phyloP scores from a whole-genome alignment of 2,329 filamentous ascomycete genomes.

The Claviceps spartinae region DNA sequence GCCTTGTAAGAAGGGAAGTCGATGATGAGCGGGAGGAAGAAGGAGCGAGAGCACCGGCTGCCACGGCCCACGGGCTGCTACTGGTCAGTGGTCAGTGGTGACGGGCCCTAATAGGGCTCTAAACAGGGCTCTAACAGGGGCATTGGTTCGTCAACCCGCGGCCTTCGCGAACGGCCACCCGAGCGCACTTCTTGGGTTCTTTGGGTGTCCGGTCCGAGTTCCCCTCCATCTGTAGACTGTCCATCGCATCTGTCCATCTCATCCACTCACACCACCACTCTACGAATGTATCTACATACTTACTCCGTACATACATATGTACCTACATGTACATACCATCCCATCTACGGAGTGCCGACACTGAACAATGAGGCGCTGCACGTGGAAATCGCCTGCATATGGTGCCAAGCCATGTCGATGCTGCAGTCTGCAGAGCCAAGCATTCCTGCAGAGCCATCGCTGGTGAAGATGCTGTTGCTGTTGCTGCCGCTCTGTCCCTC shows the following conservation, averaged over 20 bases:
- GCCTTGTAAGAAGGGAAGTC: constrained; percentile 1
- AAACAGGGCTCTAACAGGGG: too few species aligned
- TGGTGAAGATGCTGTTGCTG: background rate
- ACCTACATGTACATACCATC: background rate
- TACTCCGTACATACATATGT: too few species aligned
- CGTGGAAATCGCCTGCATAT: background rate
- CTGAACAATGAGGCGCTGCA: background rate
- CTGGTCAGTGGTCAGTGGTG: background rate
- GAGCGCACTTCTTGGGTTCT: too few species aligned
- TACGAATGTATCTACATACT: too few species aligned
- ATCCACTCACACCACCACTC: background rate
- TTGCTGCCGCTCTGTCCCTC: background rate
- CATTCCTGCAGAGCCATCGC: background rate
- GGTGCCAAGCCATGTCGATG: background rate
- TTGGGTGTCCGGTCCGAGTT: too few species aligned
- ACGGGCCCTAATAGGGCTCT: background rate
- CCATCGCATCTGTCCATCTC: background rate
- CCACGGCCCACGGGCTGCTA: background rate
- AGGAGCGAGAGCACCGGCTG: background rate
- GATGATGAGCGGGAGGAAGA: constrained; percentile 4
- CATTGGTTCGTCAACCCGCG: too few species aligned
- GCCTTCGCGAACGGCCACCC: too few species aligned
- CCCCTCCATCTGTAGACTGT: background rate
- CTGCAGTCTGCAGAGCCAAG: background rate
- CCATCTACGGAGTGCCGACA: background rate